phyloP scores from a whole-genome alignment of 2,329 filamentous ascomycete genomes.

The Fusarium compactum region DNA sequence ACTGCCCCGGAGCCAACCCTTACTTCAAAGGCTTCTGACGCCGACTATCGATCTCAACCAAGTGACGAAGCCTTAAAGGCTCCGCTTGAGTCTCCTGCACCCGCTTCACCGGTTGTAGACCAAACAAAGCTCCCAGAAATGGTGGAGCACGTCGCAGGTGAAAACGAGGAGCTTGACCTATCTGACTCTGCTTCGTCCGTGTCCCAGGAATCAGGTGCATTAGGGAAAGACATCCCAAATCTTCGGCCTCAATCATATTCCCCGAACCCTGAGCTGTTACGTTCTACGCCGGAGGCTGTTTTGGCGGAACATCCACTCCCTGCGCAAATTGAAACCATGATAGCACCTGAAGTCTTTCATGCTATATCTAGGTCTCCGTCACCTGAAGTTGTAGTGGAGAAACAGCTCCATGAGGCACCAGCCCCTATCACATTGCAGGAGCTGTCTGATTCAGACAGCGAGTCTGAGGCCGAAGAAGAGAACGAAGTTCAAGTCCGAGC shows the following conservation, averaged over 20 bases:
- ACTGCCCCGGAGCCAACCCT: conserved; percentile 1
- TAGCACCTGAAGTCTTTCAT: not conserved
- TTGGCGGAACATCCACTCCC: not conserved
- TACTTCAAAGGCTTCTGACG: not conserved
- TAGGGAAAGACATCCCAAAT: not conserved
- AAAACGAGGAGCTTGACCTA: conserved; percentile 1
- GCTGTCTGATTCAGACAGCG: conserved; percentile 16
- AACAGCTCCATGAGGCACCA: not conserved
- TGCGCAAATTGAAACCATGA: not conserved
- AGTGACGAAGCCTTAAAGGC: conserved; percentile 1
- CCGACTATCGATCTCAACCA: conserved; percentile 3
- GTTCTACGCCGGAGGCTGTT: not conserved
- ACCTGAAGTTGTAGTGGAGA: not conserved
- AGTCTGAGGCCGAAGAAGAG: conserved; percentile 11
- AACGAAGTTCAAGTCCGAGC: not conserved
- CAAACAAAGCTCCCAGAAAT: not conserved
- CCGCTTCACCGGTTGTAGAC: not conserved
- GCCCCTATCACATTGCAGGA: not conserved
- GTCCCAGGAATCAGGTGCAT: not conserved
- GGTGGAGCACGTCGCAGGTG: not conserved
- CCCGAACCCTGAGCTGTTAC: not conserved
- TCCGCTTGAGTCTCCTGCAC: conserved; percentile 3
- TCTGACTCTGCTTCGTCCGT: conserved; percentile 16
- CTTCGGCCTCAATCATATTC: not conserved
- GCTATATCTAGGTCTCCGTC: not conserved